These are phyloP conservation scores for Fusarium sp. DNA, from an alignment of 2,329 filamentous ascomycete genomes.

Conservation along the genomic window DNA sequence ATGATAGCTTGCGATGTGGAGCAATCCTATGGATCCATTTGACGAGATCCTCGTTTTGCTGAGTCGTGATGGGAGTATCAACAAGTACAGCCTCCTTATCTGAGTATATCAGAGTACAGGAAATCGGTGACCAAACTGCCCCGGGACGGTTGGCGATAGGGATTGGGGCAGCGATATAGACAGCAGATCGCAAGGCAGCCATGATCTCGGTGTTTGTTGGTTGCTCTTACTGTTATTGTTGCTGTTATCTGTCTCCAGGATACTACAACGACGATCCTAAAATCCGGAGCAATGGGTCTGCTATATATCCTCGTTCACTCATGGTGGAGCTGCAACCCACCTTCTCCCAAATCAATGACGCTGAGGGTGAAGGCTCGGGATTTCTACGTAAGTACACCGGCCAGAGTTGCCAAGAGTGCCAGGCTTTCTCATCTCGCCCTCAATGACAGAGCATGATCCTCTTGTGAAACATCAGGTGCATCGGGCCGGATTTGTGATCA, in stretches of 20 bases:
- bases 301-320: neutral
- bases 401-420: too few relatives aligned
- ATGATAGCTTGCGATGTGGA: neutral
- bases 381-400: neutral
- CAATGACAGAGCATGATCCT: neutral
- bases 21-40: slow-evolving; percentile 6
- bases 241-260: too few relatives aligned
- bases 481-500: neutral
- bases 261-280: neutral
- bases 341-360: neutral
- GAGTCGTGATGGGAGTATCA: slow-evolving; percentile 3
- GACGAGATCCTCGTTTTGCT: neutral
- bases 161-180: neutral
- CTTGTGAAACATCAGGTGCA: neutral
- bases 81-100: slow-evolving; percentile 1
- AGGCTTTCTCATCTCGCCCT: neutral
- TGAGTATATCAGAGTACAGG: slow-evolving; percentile 6
- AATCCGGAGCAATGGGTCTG: neutral
- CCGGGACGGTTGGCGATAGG: neutral
- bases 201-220: neutral
- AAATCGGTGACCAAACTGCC: slow-evolving; percentile 5
- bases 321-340: neutral
- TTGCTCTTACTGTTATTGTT: too few relatives aligned
- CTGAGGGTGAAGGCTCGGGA: neutral
- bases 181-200: neutral